Conservation (phyloP, 345 rosid species). For the Barbarea vulgaris region DNA sequence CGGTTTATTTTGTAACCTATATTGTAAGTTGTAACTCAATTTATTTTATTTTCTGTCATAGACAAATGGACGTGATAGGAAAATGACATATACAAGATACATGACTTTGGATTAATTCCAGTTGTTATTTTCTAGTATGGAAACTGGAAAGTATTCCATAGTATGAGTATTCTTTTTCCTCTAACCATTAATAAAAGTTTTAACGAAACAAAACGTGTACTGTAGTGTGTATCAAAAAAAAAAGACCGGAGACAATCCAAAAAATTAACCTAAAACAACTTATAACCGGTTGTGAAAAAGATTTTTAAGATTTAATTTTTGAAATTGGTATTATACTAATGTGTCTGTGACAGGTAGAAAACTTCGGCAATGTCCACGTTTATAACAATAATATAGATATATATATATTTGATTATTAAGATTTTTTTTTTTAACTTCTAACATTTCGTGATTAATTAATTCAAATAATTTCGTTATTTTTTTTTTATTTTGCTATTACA, state of each 20-base stretch:
- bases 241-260: neutral
- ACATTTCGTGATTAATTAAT: neutral
- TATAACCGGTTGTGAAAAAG: neutral
- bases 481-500: neutral
- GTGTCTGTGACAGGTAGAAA: neutral
- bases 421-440: neutral
- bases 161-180: neutral
- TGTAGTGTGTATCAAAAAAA: neutral
- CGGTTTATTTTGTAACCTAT: conserved; percentile 28
- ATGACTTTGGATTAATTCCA: neutral
- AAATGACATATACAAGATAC: conserved; percentile 28
- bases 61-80: conserved; percentile 24
- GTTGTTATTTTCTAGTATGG: conserved; percentile 20
- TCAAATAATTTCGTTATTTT: neutral
- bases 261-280: neutral
- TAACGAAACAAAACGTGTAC: neutral
- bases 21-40: neutral
- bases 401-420: neutral
- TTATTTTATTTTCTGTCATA: neutral
- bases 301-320: neutral
- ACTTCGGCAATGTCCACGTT: neutral
- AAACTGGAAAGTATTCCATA: neutral
- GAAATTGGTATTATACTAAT: neutral
- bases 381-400: neutral
- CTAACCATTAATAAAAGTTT: neutral